Base-by-base conservation (phyloP, 305 asterid genomes). In the Coffea humblotiana region DNA sequence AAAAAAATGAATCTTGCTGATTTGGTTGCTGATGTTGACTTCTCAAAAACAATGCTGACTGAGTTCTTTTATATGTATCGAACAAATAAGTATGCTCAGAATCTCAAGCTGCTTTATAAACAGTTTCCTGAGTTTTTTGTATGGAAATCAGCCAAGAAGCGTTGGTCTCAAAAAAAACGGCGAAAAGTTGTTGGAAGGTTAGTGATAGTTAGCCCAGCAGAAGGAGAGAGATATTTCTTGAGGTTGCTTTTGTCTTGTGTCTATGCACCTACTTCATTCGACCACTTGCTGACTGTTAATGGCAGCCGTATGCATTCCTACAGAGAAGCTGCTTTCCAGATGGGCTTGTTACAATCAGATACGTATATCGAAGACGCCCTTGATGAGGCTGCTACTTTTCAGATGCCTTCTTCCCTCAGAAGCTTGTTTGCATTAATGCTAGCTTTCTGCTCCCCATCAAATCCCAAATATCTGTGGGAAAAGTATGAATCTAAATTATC, bases 151-250 rank as follows among this genome's bases (percentile, higher is more conserved):
- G 9, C 1, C 3, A 32, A 47, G 3, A n/a, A 32, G 13, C 29
- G 29, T 29, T 29, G 29, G 29, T 29, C 29, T 29, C 29, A 10
- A 15, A 2, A 47, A 2, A 72, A 51, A 6, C 8, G 2, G 21
- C 0, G 4, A 9, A 40, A 52, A 71, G 58, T 43, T 0, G 29
- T 72, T 71, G 78, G 74, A 6, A 64, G 65, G 7, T 8, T 67
- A 3, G 49, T 14, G 3, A 43, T 67, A 0, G 77, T 60, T 8
- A 63, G 73, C 7, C 73, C 73, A 18, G 2, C 8, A 7, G 61
- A 78, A 56, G 71, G 69, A 9, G 81, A 69, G 13, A 13, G 47
- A 21, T 79, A 79, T 23, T 79, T 43, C 45, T 23, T 72, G 19
- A 51, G 66, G 7, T 45, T 79, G 6, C 67, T 54, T 61, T 2